Percentiles rank a stretch among this genome's conserved stretches.
phyloP scores from a whole-genome alignment of 1,139 yeast genomes.

The Nakaseomyces uthaithaninus region DNA sequence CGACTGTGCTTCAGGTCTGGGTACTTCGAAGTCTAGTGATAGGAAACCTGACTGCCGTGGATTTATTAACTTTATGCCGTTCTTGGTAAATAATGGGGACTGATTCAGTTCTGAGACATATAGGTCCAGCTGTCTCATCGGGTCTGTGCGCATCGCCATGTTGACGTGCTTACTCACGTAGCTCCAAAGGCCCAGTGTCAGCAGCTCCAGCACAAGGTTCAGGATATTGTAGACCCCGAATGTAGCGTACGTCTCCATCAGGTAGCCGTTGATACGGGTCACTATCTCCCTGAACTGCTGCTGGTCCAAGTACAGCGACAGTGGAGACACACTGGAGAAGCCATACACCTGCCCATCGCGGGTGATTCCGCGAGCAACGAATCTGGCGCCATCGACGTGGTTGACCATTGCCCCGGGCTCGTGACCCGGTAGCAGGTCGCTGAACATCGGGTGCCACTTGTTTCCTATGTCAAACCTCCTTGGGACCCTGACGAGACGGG shows the following conservation, averaged over 20 bases:
- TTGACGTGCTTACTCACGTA: slow-evolving; percentile 14
- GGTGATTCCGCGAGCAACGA: slow-evolving; percentile 36
- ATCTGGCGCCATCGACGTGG: slow-evolving; percentile 23
- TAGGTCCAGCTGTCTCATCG: slow-evolving; percentile 37
- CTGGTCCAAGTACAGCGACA: slow-evolving; percentile 37
- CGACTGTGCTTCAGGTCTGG: slow-evolving; percentile 37
- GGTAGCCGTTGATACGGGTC: slow-evolving; percentile 37
- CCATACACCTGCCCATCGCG: slow-evolving; percentile 45
- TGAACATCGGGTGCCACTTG: slow-evolving; percentile 48
- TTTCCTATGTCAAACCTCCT: slow-evolving; percentile 36
- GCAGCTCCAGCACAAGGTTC: slow-evolving; percentile 40
- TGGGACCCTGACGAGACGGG: slow-evolving; percentile 61
- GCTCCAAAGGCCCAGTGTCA: slow-evolving; percentile 38
- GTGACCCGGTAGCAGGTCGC: slow-evolving; percentile 48
- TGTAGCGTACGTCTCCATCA: slow-evolving; percentile 39
- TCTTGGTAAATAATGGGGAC: slow-evolving; percentile 21
- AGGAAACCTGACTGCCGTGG: slow-evolving; percentile 53
- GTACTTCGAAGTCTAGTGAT: slow-evolving; percentile 51
- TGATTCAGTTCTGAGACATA: slow-evolving; percentile 41
- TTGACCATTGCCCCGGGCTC: slow-evolving; percentile 55
- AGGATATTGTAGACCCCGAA: slow-evolving; percentile 34
- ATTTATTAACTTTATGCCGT: slow-evolving; percentile 40
- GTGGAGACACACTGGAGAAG: slow-evolving; percentile 46
- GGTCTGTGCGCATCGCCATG: slow-evolving; percentile 18
- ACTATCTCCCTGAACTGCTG: slow-evolving; percentile 40